Evolutionary conservation across 495 filamentous ascomycete genomes (phyloP), one percentile per base, ranked within the genome.

Genomic region (Xylaria palmicola): DNA sequence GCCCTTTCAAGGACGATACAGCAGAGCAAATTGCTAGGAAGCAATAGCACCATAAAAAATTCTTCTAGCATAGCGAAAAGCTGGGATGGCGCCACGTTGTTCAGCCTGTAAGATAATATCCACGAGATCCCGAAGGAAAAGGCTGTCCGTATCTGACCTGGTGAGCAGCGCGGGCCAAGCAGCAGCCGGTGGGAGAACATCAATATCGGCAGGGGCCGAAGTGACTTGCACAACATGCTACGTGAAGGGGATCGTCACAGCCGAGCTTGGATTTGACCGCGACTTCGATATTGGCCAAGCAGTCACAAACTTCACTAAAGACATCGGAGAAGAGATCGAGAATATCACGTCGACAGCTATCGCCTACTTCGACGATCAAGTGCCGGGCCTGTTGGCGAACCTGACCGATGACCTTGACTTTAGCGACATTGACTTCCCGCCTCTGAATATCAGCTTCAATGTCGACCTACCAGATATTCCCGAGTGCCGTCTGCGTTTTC

Each of bases 221-320:
- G 77, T 84, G 44, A 72, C 67, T 10, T 83, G 81, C 66, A 74
- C 72, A 19, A 79, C 70, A 37, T 84, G 81, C 61, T 85, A 84
- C 59, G 65, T 82, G 60, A 80, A 79, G 41, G 81, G 81, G 49
- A 60, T 62, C 9, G 78, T 75, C 10, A 80, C 66, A 4, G 74
- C 77, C 10, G 59, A 71, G 13, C 65, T 84, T 37, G 74, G 66
- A 1, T 65, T 80, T 34, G 65, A 71, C 17, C 69, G 71, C 29
- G 64, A 73, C 40, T 76, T 79, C 67, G 74, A 80, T 34, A 69
- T 75, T 29, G 71, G 59, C 32, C 63, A 75, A 22, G 68, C 65
- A 24, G 53, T 82, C 36, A 29, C 68, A 1, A 71, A 74, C 32
- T 66, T 76, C 44, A 73, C 70, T 1, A 30, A 36, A 13, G 52